Base-by-base conservation (phyloP, 1,284 basidiomycete genomes). In the Cutaneotrichosporon sp. region DNA sequence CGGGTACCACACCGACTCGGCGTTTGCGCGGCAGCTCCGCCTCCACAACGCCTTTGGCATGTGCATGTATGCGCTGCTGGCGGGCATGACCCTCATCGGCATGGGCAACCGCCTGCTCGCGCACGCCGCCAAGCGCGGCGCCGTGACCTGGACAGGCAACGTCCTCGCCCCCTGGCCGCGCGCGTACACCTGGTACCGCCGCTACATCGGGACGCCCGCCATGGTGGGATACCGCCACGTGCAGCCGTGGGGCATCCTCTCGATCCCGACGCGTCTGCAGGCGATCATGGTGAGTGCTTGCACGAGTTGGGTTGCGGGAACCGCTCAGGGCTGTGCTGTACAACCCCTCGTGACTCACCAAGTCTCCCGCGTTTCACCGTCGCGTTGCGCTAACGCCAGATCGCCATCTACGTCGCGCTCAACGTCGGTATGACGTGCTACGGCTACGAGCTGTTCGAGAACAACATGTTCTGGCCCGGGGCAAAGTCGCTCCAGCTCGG, bases 371-470 rank as follows among this genome's bases (percentile, higher is more conserved):
- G 11, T 42, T 33, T n/a, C n/a, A 27, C 54, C 52, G n/a, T n/a
- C n/a, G n/a, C n/a, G n/a, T n/a, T n/a, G n/a, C 22, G 31, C 52
- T 58, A 47, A 53, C 38, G 2, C 29, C 60, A 72, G 70, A 63
- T 73, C 67, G 63, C 63, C 31, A n/a, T 57, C 24, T 73, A 69
- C 51, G 58, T 70, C 29, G 42, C 56, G 2, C 46, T 72, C 58
- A 72, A 74, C 63, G 16, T 74, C 54, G 49, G 70, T 38, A 68
- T 80, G 75, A 24, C 78, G 70, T 63, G 79, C 80, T 54, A 79
- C 72, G 64, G 83, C 75, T 70, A 86, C 74, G 52, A 91, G 79
- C 49, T 86, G 85, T 74, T 86, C 80, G 31, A 65, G 2, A 63
- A 70, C 7, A 70, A 70, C 59, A 52, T 69, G 9, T 67, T 59